Evolutionary conservation across 2,329 filamentous ascomycete species (phyloP), one percentile per base, ranked within the genome.

Genomic region (Hypoxylon sp.): DNA sequence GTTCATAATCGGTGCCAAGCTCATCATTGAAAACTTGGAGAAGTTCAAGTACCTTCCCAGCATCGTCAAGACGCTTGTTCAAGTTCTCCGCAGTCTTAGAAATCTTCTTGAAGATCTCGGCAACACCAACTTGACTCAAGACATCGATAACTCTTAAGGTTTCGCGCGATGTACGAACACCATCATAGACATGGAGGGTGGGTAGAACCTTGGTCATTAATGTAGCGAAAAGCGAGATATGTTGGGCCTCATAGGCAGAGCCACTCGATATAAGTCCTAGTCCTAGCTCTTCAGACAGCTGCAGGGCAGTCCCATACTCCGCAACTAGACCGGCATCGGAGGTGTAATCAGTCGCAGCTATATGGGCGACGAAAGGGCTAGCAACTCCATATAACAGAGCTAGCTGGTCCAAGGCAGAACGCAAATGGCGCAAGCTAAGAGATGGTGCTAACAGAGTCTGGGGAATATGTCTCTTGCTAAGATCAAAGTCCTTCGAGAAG

Each of bases 401-500:
- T 37, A 99, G 88, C 84, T 98, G 94, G 80, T 98, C 95, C 53
- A 99, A 86, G 29, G 93, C 88, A n/a, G 90, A 84, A 46, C 94
- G 92, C 77, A 99, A 87, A 78, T 92, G 91, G 67, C 90, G 88
- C 72, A 99, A 84, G 72, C 91, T 95, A 50, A 93, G 90, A 0
- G 94, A 94, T 2, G 94, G 93, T 9, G 94, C 95, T 71, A 99
- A 83, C 71, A 99, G 90, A 14, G 93, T 91, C 86, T 99, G 96
- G 2, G 96, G 95, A 65, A 98, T 90, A 78, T 96, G 90, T 73
- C 94, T 90, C 86, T 96, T 98, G 84, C 88, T 90, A 76, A 97
- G 82, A 80, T 98, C 94, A 77, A 97, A 98, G 82, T 99, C 96
- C 77, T 94, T 93, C 68, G 94, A 98, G 86, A 98, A 99, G 80